Conservation (phyloP, 192 early-diverging fungal genomes). For the Oehlia diaphana region DNA sequence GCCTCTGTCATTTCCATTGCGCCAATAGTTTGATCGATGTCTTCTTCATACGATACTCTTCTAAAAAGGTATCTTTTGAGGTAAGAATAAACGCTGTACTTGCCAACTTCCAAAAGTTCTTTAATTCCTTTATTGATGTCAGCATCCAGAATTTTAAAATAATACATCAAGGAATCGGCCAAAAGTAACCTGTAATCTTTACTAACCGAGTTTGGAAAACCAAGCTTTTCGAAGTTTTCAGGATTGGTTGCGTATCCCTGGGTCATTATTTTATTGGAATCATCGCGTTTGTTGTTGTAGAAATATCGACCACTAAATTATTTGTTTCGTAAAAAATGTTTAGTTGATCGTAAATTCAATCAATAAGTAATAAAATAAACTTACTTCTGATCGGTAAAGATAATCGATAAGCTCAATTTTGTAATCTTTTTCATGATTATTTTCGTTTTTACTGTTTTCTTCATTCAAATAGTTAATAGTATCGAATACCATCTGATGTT, state of each 20-base stretch:
- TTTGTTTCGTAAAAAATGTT: too few relatives aligned
- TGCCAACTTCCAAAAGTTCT: not conserved
- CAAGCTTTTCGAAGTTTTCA: not conserved
- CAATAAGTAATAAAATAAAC: too few relatives aligned
- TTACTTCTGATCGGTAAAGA: slow-evolving; percentile 4
- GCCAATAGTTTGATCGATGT: not conserved
- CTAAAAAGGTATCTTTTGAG: too few relatives aligned
- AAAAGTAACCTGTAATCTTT: too few relatives aligned
- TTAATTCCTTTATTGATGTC: not conserved
- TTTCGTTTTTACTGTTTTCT: not conserved
- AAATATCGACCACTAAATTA: not conserved
- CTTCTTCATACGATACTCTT: not conserved
- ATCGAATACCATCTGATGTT: slow-evolving; percentile 35
- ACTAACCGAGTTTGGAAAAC: not conserved
- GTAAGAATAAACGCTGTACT: not conserved
- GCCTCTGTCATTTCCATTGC: not conserved
- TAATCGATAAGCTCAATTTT: slow-evolving; percentile 20
- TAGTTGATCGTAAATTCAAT: too few relatives aligned
- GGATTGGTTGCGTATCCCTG: too few relatives aligned
- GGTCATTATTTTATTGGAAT: not conserved
- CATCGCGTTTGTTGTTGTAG: not conserved
- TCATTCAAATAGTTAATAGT: slow-evolving; percentile 31
- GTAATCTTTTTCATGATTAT: too few relatives aligned
- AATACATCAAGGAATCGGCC: not conserved
- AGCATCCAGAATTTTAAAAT: not conserved